Evolutionary conservation across 768 basidiomycete species (phyloP), one percentile per base, ranked within the genome.

Genomic region (Boletus edulis): DNA sequence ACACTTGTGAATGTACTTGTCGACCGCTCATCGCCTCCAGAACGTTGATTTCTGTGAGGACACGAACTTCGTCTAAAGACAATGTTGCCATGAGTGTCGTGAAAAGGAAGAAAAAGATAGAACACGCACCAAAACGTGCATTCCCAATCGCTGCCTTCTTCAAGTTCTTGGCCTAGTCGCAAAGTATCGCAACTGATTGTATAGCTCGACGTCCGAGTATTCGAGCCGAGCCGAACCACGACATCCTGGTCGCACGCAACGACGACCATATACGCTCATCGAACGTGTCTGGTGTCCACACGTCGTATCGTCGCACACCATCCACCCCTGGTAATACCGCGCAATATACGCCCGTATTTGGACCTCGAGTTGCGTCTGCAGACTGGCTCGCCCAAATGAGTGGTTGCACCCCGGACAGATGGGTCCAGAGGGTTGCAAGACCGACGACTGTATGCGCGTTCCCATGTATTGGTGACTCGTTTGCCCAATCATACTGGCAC

Each of bases 121-220:
- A 45, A 17, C n/a, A 50, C 74, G 14, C 52, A 81, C 80, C 76
- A 54, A 64, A 62, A 45, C 75, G 72, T 41, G 72, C 67, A 2
- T 76, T 75, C 1, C 83, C 83, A 52, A 74, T 75, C 2, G 81
- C 76, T 1, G 76, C 71, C 42, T n/a, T n/a, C n/a, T n/a, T n/a
- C n/a, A n/a, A n/a, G n/a, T 80, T 81, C 20, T 80, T 57, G 12
- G 82, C 86, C 64, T 84, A 88, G 17, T 85, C 34, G 76, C 71
- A 71, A 86, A 95, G 74, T 86, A 98, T 44, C 94, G 75, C 34
- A 98, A 77, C 69, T 99, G 97, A 59, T 89, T 91, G 71, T 98
- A 98, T 38, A 99, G 74, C 60, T 85, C 81, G 9, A 79, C 74
- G 66, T 98, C 94, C 35, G 87, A 79, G 68, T 95, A 98, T 89